Evolutionary conservation across 768 basidiomycete species (phyloP).

Genomic region (Tricholoma flavovirens): DNA sequence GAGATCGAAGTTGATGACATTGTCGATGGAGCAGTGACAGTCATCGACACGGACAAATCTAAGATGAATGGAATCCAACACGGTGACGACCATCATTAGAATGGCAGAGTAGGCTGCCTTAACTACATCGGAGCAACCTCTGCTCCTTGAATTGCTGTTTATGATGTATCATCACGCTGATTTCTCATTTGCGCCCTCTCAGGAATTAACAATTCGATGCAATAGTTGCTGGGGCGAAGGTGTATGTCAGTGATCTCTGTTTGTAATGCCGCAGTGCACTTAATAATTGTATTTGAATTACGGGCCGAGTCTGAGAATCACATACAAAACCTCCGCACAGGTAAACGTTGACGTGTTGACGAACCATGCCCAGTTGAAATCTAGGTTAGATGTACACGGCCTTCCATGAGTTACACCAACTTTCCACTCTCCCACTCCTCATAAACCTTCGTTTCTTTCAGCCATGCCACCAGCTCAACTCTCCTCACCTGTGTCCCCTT

Average conservation of each 20-base stretch:
- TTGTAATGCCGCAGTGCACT: neutral
- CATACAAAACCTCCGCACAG: neutral
- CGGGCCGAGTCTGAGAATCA: neutral
- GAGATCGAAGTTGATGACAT: no score
- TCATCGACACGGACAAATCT: slow-evolving; percentile 16
- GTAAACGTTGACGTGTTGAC: no score
- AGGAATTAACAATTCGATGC: neutral
- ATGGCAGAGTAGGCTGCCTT: neutral
- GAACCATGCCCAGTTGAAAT: neutral
- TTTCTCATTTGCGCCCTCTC: neutral
- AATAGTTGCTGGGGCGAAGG: neutral
- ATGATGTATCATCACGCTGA: neutral
- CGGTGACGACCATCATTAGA: neutral
- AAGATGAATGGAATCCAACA: slow-evolving; percentile 3
- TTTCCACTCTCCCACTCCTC: slow-evolving; percentile 36
- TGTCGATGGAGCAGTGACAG: slow-evolving; percentile 18
- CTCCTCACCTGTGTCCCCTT: slow-evolving; percentile 64
- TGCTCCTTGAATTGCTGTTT: neutral
- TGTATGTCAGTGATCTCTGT: neutral
- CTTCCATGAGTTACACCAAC: slow-evolving; percentile 7
- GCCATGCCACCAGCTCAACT: slow-evolving; percentile 55
- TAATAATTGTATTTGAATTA: neutral
- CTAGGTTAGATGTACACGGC: neutral
- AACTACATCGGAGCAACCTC: neutral
- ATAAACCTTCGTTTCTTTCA: slow-evolving; percentile 46